Evolutionary conservation across 371 early-diverging fungal species (phyloP), one percentile per base, ranked within the genome.

Genomic region (Synchytrium microbalum): DNA sequence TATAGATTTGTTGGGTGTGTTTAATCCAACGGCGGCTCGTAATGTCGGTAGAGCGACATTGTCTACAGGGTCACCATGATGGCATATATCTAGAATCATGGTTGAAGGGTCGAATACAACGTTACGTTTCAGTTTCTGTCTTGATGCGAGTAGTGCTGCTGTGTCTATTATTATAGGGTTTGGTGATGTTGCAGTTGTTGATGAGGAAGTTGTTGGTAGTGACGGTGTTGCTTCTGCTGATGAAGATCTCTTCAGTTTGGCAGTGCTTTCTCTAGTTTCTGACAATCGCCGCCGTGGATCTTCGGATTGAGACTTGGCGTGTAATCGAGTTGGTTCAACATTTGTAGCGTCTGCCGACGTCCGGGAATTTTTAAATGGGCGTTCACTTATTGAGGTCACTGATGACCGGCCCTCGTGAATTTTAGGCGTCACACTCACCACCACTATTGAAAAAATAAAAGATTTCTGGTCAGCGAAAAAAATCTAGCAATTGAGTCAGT

Each of bases 61-160:
- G 16, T 65, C 64, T 10, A 28, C 55, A 8, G 27, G 32, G 5
- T 64, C 60, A 8, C 67, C 69, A 59, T 58, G 56, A 26, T 71
- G 74, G 58, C 74, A 75, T 24, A 78, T 32, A 38, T 78, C 59
- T 30, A 78, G 56, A 13, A 78, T 32, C n/a, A 72, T 46, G 23
- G 71, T 74, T 10, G 28, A 60, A 5, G 69, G 63, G 58, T 70
- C 70, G 65, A 78, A 78, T 1, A 25, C 19, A 19, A 77, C 75
- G 27, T 16, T 55, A 62, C 68, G 32, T 61, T 27, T 38, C 54
- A 27, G 26, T 62, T 57, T 5, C 28, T 27, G 23, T 63, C 13
- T 16, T 58, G 58, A 61, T 63, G 63, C 28, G 29, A 28, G n/a
- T 32, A 38, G 51, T 8, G 53, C 8, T 27, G 25, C 24, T 56